Base-by-base conservation (phyloP, 306 rosid genomes). In the Sicyos baderoa region DNA sequence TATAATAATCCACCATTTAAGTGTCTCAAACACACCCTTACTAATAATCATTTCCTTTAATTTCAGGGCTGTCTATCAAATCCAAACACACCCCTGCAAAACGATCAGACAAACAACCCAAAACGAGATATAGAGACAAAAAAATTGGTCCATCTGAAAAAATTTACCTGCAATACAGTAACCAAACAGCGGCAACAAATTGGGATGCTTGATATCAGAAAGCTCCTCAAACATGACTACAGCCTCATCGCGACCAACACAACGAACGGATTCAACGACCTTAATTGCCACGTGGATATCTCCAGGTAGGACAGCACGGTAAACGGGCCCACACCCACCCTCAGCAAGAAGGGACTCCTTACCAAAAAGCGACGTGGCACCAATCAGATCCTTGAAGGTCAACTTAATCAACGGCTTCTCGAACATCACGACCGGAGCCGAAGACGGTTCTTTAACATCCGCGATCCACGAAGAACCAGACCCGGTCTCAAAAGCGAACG, bases 221-320 rank as follows among this genome's bases (percentile, higher is more conserved):
- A 90, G 82, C 72, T 84, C 77, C 52, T 82, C 82, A 70, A 93
- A 88, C 77, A 76, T 70, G 40, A 76, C 25, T 1, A 90, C 96
- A 23, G 96, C 90, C 42, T 82, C 88, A 53, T 80, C 77, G 19
- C 69, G 75, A 73, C 65, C 77, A 27, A 90, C 80, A 71, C 75
- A 85, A 55, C 91, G 86, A 7, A 89, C 97, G 50, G 77, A 85
- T 19, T 93, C 97, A 49, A 93, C 66, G 5, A 93, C 94, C 55
- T 93, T 93, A 79, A 93, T 93, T 9, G 90, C 97, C 90, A 93
- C 90, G 95, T 90, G 95, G 79, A 93, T 76, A 7, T 93, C 99
- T 0, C 99, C 97, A 0, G 95, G 88, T 0, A 93, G 72, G 1
- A 93, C 91, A 19, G 97, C 96, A 9, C 89, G 79, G 77, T 93